Evolutionary conservation across 148 eudicot species (phyloP).

Genomic region (Amaranthus hypochondriacus): DNA sequence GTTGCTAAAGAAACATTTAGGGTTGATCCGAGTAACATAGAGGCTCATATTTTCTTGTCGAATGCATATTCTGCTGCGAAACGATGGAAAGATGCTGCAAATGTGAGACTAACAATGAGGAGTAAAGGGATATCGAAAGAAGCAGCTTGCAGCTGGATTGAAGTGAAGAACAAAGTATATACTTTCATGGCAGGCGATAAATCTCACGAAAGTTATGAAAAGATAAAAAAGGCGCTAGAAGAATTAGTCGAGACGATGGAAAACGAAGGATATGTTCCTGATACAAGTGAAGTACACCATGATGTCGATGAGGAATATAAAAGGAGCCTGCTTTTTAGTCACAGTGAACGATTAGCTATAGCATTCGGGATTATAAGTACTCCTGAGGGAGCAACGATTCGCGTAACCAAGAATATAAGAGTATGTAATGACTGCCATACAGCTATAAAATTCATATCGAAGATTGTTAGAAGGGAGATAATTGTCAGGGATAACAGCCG

Average conservation of each 20-base stretch:
- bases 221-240: slow-evolving; percentile 40
- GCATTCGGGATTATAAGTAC: slow-evolving; percentile 53
- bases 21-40: slow-evolving; percentile 43
- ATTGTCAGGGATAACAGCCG: slow-evolving; percentile 51
- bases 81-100: slow-evolving; percentile 65
- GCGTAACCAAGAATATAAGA: slow-evolving; percentile 55
- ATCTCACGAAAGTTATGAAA: slow-evolving; percentile 51
- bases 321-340: slow-evolving; percentile 33
- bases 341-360: slow-evolving; percentile 68
- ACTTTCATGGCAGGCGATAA: slow-evolving; percentile 71
- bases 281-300: slow-evolving; percentile 54
- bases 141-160: slow-evolving; percentile 80
- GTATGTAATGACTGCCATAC: slow-evolving; percentile 58
- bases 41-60: slow-evolving; percentile 54
- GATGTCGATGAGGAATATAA: slow-evolving; percentile 63
- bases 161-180: slow-evolving; percentile 57
- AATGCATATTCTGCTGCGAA: slow-evolving; percentile 57
- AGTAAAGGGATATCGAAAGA: slow-evolving; percentile 49
- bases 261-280: slow-evolving; percentile 57
- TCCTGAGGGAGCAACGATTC: slow-evolving; percentile 50
- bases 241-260: slow-evolving; percentile 47
- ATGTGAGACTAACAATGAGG: slow-evolving; percentile 39
- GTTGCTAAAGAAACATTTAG: slow-evolving; percentile 43
- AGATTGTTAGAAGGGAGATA: slow-evolving; percentile 48
- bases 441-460: slow-evolving; percentile 53